Conservation (phyloP, 202 grass and related monocot genomes). For the Carex sylvatica region DNA sequence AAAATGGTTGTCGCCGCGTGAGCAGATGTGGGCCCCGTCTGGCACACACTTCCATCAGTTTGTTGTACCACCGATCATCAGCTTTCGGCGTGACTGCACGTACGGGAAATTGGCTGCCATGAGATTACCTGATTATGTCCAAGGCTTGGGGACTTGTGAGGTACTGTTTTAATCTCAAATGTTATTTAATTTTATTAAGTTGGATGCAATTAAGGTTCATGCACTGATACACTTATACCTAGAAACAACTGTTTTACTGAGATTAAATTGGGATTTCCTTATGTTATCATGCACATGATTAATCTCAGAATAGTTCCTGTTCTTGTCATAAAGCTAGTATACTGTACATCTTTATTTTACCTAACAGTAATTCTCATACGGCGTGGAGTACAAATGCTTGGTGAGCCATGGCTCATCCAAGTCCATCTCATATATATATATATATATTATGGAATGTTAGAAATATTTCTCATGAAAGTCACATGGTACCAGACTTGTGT, state of each 20-base stretch:
- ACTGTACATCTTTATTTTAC: not conserved
- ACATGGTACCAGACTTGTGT: not conserved
- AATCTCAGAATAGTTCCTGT: not conserved
- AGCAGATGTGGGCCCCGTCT: constrained; percentile 63
- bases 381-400: no score
- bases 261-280: not conserved
- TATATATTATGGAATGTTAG: not conserved
- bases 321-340: not conserved
- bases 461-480: not conserved
- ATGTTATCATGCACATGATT: not conserved
- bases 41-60: constrained; percentile 98
- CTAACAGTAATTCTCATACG: no score
- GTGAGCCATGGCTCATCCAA: no score
- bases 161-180: constrained; percentile 8
- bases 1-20: constrained; percentile 70
- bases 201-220: not conserved
- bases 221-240: no score
- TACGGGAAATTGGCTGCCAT: constrained; percentile 80
- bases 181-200: not conserved
- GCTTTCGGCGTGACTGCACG: constrained; percentile 78
- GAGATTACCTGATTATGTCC: constrained; percentile 54
- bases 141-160: constrained; percentile 62
- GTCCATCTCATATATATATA: not conserved
- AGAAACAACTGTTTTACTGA: not conserved
- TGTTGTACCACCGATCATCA: constrained; percentile 67